A percentile compares a stretch with the other conserved stretches of the same genome.
phyloP scores from a whole-genome alignment of 78 protist species.

The Creolimax fragrantissima region DNA sequence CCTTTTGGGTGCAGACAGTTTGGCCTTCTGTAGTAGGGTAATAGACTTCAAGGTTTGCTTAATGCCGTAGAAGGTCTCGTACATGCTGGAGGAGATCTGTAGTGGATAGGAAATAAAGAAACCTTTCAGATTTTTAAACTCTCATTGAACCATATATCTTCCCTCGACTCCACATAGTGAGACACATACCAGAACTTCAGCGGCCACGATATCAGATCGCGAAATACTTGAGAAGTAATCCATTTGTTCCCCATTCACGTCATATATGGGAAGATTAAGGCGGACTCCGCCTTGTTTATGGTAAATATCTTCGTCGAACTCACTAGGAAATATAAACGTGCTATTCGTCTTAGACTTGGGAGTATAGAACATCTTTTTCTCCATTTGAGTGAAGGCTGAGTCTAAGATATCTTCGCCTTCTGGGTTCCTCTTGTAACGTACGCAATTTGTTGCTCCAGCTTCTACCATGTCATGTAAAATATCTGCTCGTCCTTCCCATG shows the following conservation, averaged over 20 bases:
- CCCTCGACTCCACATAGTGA: too few species aligned
- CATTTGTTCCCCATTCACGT: neutral
- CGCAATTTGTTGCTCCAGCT: neutral
- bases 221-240: neutral
- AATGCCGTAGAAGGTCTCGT: neutral
- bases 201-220: neutral
- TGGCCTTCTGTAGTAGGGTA: neutral
- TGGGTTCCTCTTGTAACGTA: neutral
- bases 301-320: neutral
- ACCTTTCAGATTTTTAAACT: neutral
- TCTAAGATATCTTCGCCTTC: neutral
- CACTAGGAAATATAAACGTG: neutral
- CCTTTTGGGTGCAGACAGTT: neutral
- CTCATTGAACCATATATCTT: neutral
- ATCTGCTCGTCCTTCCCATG: neutral
- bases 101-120: neutral
- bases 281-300: neutral
- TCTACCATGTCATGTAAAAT: neutral
- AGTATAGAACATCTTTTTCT: neutral
- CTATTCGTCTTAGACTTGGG: neutral
- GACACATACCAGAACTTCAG: neutral
- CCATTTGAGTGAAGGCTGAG: neutral
- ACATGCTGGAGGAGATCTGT: neutral
- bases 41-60: neutral
- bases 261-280: neutral